phyloP scores from a whole-genome alignment of 805 yeast species.

The Tetrapisispora arboricola region DNA sequence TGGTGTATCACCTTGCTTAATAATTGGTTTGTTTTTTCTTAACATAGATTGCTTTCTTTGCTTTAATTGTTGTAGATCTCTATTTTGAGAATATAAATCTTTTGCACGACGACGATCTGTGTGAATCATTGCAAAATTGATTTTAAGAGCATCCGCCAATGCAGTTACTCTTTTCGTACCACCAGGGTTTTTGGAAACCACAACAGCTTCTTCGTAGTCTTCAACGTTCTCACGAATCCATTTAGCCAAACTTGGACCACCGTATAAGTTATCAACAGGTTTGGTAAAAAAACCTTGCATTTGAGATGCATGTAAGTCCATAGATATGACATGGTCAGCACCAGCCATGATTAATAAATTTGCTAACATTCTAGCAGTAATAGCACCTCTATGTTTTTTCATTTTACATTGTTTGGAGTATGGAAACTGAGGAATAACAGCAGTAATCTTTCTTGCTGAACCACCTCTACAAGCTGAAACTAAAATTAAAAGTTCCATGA shows the following conservation, averaged over 20 bases:
- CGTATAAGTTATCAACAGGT: conserved; percentile 93
- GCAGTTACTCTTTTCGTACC: conserved; percentile 98
- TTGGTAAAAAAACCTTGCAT: conserved; percentile 98
- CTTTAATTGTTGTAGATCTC: conserved; percentile 28
- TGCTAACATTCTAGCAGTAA: conserved; percentile 96
- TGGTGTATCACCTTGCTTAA: conserved; percentile 36
- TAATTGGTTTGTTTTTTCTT: conserved; percentile 36
- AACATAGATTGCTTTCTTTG: conserved; percentile 40
- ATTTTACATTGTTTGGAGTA: conserved; percentile 94
- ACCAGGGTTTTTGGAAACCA: conserved; percentile 98
- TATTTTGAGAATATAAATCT: conserved; percentile 41
- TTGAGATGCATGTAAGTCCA: conserved; percentile 94
- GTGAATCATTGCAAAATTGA: conserved; percentile 97
- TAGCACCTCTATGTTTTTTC: conserved; percentile 98
- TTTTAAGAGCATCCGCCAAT: conserved; percentile 90
- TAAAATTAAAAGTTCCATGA: conserved; percentile 89
- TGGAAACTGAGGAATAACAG: conserved; percentile 96
- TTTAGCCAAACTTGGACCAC: conserved; percentile 90
- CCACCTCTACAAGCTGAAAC: conserved; percentile 97
- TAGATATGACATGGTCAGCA: conserved; percentile 95
- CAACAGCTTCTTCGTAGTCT: conserved; percentile 81
- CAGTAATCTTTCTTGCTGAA: conserved; percentile 91
- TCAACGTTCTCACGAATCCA: conserved; percentile 91
- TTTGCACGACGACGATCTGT: conserved; percentile 91
- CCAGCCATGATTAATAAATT: conserved; percentile 95